Base-by-base conservation (phyloP, 805 yeast species). In the Starmera pachycereana region DNA sequence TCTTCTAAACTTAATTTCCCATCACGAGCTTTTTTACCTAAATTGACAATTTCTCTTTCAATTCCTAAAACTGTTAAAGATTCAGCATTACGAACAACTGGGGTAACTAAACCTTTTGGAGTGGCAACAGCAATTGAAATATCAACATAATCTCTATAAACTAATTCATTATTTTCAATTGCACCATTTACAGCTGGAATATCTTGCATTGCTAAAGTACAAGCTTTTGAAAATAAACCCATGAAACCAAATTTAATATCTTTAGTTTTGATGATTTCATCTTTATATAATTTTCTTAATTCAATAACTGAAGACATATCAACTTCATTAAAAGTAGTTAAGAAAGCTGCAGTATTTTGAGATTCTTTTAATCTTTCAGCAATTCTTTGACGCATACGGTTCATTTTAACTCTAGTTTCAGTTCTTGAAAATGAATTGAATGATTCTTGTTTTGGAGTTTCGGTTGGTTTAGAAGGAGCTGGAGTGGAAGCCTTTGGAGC, bases 281-380 rank as follows among this genome's bases (percentile, higher is more conserved):
- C 98, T 72, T 92, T 92, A 75, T 92, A 92, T 51, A 84, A 71
- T 67, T 90, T 90, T 72, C 98, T 81, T 88, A 92, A 80, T 57
- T 86, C 92, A 72, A 92, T 71, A 54, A 92, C 67, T 47, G 82
- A 77, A 39, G 92, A 72, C 97, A 90, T 92, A 68, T 90, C 98
- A 48, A 87, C 95, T 71, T 90, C 98, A 69, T 90, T 90, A 77
- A 90, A 90, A 38, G 98, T 90, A 41, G 98, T 90, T 60, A 90
- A 77, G 36, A 97, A 86, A 32, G 98, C 98, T 50, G 97, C 95
- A 41, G 97, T 89, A 74, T 92, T 92, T 70, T 90, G 98, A 30
- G 97, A 85, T 73, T 92, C 97, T 86, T 90, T 90, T 61, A 90
- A 82, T 70, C 98, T 86, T 73, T 90, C 97, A 45, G 98, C 96